Percentiles rank a stretch among this genome's conserved stretches.
Evolutionary conservation across 2,329 filamentous ascomycete species (phyloP).

Genomic region (Metarhizium robertsii): DNA sequence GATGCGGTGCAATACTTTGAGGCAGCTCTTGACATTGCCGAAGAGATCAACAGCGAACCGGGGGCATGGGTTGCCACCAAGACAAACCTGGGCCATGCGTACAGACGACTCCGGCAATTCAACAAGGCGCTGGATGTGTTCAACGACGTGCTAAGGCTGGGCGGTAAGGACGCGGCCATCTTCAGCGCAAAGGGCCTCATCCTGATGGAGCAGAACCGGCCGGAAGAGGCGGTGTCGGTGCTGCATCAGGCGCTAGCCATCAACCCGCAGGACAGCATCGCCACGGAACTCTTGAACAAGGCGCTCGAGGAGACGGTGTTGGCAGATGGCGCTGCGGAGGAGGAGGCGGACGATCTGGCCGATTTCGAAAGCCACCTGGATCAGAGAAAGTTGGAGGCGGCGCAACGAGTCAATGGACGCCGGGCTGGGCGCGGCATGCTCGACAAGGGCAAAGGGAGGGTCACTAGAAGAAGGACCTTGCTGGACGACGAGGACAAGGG

Average conservation of each 20-base stretch:
- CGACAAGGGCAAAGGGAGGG: constrained; percentile 38
- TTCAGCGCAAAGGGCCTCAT: constrained; percentile 81
- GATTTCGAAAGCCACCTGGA: constrained; percentile 45
- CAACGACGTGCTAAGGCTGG: constrained; percentile 75
- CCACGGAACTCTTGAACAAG: constrained; percentile 67
- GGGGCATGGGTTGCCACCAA: constrained; percentile 75
- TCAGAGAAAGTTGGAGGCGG: constrained; percentile 34
- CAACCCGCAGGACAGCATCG: constrained; percentile 69
- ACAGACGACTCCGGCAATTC: constrained; percentile 61
- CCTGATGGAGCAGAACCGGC: constrained; percentile 64
- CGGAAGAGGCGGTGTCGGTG: constrained; percentile 69
- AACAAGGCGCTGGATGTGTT: constrained; percentile 71
- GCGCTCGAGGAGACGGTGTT: constrained; percentile 55
- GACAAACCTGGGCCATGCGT: constrained; percentile 83
- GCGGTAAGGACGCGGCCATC: constrained; percentile 67
- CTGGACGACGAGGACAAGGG: constrained; percentile 26
- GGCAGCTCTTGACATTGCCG: constrained; percentile 66
- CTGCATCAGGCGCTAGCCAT: constrained; percentile 80
- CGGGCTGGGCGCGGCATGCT: constrained; percentile 15
- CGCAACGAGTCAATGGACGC: constrained; percentile 24
- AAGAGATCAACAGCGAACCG: constrained; percentile 73
- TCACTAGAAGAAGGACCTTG: constrained; percentile 21
- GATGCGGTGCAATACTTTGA: constrained; percentile 71
- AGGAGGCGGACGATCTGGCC: constrained; percentile 35
- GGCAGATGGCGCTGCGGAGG: constrained; percentile 33